Percentiles rank a stretch among this genome's conserved stretches.
phyloP scores from a whole-genome alignment of 1,139 yeast genomes.

The Blastobotrys capitulatus region DNA sequence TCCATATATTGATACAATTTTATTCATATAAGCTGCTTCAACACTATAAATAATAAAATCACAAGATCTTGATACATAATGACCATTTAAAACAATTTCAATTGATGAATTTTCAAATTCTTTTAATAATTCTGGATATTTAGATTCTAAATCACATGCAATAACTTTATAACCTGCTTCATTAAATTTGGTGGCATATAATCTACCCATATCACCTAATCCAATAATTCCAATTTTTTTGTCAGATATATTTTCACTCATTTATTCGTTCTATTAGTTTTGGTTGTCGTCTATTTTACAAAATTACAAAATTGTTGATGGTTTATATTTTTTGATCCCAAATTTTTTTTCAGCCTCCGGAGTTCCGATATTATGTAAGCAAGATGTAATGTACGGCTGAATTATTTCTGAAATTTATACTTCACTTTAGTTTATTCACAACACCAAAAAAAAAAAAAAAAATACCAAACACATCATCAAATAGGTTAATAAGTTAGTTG shows the following conservation, averaged over 20 bases:
- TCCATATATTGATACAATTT: conserved; percentile 70
- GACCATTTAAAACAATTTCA: conserved; percentile 66
- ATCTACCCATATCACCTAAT: conserved; percentile 91
- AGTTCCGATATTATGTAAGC: no score
- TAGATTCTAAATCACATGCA: conserved; percentile 82
- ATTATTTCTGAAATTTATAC: no score
- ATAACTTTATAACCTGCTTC: conserved; percentile 87
- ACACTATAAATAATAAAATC: conserved; percentile 86
- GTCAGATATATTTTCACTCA: conserved; percentile 31
- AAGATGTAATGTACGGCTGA: no score
- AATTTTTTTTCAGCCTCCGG: no score
- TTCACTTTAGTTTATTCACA: no score
- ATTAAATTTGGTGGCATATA: conserved; percentile 74
- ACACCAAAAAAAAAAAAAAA: no score
- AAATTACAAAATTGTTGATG: neutral
- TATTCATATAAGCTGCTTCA: conserved; percentile 66
- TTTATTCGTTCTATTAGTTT: neutral
- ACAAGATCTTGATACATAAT: conserved; percentile 68
- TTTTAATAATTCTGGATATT: conserved; percentile 43
- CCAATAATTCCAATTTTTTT: conserved; percentile 80
- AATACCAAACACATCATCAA: no score
- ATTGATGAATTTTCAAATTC: conserved; percentile 40
- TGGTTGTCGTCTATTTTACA: neutral
- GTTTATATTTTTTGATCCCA: no score
- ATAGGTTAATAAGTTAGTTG: no score